Evolutionary conservation across 805 yeast genomes (phyloP).

Genomic region (Monosporozyma aerobia): DNA sequence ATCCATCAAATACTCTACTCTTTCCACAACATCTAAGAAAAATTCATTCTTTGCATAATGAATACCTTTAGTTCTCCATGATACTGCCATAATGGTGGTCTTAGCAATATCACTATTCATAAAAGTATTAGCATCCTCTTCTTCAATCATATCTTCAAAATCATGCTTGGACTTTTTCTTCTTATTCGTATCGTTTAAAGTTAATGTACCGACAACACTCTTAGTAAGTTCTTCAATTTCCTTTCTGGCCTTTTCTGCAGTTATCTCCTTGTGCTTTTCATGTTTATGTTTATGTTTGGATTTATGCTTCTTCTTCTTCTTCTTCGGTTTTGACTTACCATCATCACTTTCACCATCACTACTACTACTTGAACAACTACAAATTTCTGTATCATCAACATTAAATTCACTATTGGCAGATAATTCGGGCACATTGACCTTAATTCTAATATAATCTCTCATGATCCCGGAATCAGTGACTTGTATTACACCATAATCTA

Average conservation of each 20-base stretch:
- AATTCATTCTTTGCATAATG: conserved; percentile 83
- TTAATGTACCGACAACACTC: conserved; percentile 7
- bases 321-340: background rate
- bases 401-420: conserved; percentile 5
- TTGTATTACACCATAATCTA: conserved; percentile 85
- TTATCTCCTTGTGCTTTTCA: background rate
- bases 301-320: conserved; percentile 1
- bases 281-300: conserved; percentile 2
- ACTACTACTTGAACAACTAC: background rate
- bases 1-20: conserved; percentile 58
- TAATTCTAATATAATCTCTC: conserved; percentile 66
- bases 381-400: background rate
- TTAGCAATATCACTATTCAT: conserved; percentile 66
- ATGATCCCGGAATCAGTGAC: conserved; percentile 70
- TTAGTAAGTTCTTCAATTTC: conserved; percentile 6
- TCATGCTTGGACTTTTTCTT: conserved; percentile 1
- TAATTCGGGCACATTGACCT: conserved; percentile 32
- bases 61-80: conserved; percentile 92
- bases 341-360: background rate
- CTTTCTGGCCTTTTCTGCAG: background rate
- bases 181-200: background rate
- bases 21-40: conserved; percentile 77
- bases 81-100: conserved; percentile 66
- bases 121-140: conserved; percentile 28
- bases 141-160: conserved; percentile 1